phyloP scores from a whole-genome alignment of 805 yeast genomes.

The Lachancea cidri region DNA sequence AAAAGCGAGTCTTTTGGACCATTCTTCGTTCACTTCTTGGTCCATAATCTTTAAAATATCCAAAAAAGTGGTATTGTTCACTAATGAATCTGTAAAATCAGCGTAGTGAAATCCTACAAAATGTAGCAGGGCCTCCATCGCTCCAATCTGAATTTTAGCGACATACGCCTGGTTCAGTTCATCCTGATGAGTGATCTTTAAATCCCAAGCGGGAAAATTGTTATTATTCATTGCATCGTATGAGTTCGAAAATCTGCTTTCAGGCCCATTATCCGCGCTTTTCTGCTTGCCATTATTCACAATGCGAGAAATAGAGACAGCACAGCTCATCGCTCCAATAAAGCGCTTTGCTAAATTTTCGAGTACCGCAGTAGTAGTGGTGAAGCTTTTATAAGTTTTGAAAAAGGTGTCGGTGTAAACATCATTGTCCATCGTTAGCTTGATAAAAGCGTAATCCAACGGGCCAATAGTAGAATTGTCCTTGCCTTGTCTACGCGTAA shows the following conservation, averaged over 20 bases:
- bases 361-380: slow-evolving; percentile 50
- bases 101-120: slow-evolving; percentile 68
- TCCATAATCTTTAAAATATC: slow-evolving; percentile 64
- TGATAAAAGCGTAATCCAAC: slow-evolving; percentile 38
- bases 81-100: slow-evolving; percentile 67
- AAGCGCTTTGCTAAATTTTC: slow-evolving; percentile 52
- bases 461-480: slow-evolving; percentile 17
- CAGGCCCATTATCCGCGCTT: slow-evolving; percentile 30
- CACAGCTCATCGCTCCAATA: slow-evolving; percentile 57
- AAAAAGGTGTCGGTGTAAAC: slow-evolving; percentile 62
- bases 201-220: slow-evolving; percentile 59
- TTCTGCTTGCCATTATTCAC: slow-evolving; percentile 19
- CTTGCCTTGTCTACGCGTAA: background rate
- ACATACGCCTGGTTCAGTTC: slow-evolving; percentile 61
- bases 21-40: slow-evolving; percentile 50
- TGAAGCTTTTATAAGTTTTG: slow-evolving; percentile 62
- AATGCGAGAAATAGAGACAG: slow-evolving; percentile 43
- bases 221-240: slow-evolving; percentile 29
- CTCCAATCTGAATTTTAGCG: slow-evolving; percentile 75
- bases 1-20: slow-evolving; percentile 38
- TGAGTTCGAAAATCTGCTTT: slow-evolving; percentile 18
- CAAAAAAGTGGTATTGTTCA: slow-evolving; percentile 53
- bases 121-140: slow-evolving; percentile 67
- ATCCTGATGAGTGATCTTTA: slow-evolving; percentile 34
- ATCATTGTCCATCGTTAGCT: slow-evolving; percentile 57